A percentile compares a stretch with the other conserved stretches of the same genome.
Evolutionary conservation across 768 basidiomycete genomes (phyloP).

Genomic region (Russula sp.): DNA sequence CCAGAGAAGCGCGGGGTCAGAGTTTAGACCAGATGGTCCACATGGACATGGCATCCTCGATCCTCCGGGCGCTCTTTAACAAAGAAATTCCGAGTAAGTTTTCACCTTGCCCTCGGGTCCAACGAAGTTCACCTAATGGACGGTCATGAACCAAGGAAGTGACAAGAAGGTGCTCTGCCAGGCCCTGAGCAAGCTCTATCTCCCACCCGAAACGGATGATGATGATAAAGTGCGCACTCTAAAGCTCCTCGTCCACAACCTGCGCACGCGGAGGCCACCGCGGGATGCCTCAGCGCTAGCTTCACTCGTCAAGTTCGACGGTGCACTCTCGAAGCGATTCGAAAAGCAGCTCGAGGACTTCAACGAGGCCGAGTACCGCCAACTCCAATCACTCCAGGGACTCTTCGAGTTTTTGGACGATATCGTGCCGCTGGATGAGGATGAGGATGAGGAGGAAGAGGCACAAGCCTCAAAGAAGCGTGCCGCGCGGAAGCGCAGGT

Average conservation of each 20-base stretch:
- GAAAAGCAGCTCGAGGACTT: conserved; percentile 63
- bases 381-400: conserved; percentile 53
- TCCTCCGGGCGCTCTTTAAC: conserved; percentile 43
- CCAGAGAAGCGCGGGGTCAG: conserved; percentile 37
- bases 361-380: conserved; percentile 61
- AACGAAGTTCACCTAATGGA: neutral
- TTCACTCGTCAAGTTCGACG: conserved; percentile 65
- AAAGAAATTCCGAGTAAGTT: conserved; percentile 47
- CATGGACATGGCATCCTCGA: conserved; percentile 47
- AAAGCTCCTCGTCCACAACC: conserved; percentile 52
- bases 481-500: conserved; percentile 46
- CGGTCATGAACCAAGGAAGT: conserved; percentile 31
- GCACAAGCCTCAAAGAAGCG: conserved; percentile 30
- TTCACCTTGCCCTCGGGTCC: too few species aligned
- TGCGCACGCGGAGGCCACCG: conserved; percentile 53
- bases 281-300: conserved; percentile 55
- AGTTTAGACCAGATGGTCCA: conserved; percentile 39
- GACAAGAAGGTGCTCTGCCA: conserved; percentile 43
- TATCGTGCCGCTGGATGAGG: conserved; percentile 61
- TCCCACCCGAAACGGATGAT: conserved; percentile 59
- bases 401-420: conserved; percentile 68
- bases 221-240: conserved; percentile 59
- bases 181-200: conserved; percentile 43
- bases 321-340: conserved; percentile 60
- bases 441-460: conserved; percentile 38